Evolutionary conservation across 495 filamentous ascomycete genomes (phyloP).

Genomic region (Penicillium desertorum): DNA sequence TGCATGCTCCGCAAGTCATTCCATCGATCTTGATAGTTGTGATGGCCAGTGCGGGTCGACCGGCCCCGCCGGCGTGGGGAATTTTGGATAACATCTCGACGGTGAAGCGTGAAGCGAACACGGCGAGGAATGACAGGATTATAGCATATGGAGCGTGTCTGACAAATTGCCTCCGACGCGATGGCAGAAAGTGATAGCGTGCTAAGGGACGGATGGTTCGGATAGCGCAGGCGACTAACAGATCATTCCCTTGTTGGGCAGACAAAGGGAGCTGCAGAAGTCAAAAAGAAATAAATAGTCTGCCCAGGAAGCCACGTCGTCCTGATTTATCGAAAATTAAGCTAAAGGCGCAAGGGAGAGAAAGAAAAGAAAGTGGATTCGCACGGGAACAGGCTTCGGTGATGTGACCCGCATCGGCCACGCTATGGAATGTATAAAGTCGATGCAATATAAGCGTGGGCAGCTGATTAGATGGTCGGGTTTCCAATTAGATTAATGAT

Average conservation of each 20-base stretch:
- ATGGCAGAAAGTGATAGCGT: conserved; percentile 18
- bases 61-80: conserved; percentile 19
- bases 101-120: conserved; percentile 18
- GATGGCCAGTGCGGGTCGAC: conserved; percentile 65
- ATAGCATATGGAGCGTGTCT: conserved; percentile 32
- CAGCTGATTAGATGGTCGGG: conserved; percentile 12
- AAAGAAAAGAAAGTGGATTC: conserved; percentile 16
- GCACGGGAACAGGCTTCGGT: conserved; percentile 3
- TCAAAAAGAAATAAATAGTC: not conserved
- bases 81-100: conserved; percentile 24
- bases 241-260: conserved; percentile 28
- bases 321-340: conserved; percentile 8
- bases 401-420: conserved; percentile 21
- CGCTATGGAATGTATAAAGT: conserved; percentile 24
- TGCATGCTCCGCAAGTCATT: conserved; percentile 95
- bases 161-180: conserved; percentile 5
- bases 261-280: conserved; percentile 10
- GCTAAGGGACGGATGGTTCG: conserved; percentile 27
- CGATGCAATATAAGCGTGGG: not conserved
- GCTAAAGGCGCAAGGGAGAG: conserved; percentile 2
- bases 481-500: conserved; percentile 2
- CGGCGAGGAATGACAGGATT: conserved; percentile 15
- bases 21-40: conserved; percentile 86
- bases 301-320: conserved; percentile 18
- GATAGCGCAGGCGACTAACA: conserved; percentile 23